These are phyloP conservation scores for Lentinula sp. DNA, from an alignment of 768 basidiomycete species.

Conservation along the genomic window DNA sequence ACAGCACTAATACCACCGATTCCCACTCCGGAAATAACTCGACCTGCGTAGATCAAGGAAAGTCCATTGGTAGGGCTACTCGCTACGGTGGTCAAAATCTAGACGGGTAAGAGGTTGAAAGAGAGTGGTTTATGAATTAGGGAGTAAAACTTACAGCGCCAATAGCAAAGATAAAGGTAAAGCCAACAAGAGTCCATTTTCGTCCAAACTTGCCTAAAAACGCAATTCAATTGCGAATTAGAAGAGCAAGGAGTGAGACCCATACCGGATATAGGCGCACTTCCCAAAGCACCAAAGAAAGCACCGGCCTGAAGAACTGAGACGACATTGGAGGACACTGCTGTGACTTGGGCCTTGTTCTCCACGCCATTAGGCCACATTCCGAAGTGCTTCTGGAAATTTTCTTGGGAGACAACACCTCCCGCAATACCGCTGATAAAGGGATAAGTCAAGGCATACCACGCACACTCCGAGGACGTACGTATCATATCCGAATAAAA, in stretches of 20 bases:
- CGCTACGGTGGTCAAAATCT: constrained; percentile 72
- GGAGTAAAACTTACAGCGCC: constrained; percentile 52
- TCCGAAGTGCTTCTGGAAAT: constrained; percentile 62
- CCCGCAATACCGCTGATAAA: constrained; percentile 19
- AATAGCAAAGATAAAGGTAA: constrained; percentile 56
- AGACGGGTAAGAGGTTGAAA: background rate
- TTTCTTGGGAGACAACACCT: constrained; percentile 59
- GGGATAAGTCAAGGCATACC: background rate
- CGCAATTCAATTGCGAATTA: background rate
- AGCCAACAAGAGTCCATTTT: constrained; percentile 53
- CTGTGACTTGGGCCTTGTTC: constrained; percentile 33
- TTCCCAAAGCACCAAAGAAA: constrained; percentile 80
- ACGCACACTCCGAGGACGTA: constrained; percentile 16
- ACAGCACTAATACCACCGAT: constrained; percentile 66
- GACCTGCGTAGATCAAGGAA: constrained; percentile 71
- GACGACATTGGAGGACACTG: constrained; percentile 77
- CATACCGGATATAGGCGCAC: constrained; percentile 64
- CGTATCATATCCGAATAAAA: constrained; percentile 55
- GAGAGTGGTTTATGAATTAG: background rate
- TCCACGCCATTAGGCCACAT: constrained; percentile 34
- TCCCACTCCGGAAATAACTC: constrained; percentile 74
- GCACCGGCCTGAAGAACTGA: constrained; percentile 85
- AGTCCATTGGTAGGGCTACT: constrained; percentile 44
- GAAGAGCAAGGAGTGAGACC: background rate
- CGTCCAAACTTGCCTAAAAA: constrained; percentile 58